Percentiles rank a stretch among this genome's conserved stretches.
phyloP scores from a whole-genome alignment of 306 rosid species.

The Lablab purpureus region DNA sequence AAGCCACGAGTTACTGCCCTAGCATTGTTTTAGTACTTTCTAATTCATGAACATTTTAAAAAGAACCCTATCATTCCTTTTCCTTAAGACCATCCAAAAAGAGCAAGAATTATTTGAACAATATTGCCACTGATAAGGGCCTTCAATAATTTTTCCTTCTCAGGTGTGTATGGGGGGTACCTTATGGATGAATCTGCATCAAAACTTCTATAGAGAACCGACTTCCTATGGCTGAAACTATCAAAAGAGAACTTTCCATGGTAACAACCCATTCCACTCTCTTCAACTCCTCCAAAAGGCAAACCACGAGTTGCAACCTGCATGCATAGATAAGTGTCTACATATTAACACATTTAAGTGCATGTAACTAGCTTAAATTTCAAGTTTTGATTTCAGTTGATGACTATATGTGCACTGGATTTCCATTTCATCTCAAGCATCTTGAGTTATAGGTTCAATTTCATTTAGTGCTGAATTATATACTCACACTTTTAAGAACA shows the following conservation, averaged over 20 bases:
- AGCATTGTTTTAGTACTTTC: conserved; percentile 4
- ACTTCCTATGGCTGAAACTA: conserved; percentile 78
- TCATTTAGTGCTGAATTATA: neutral
- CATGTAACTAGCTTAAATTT: neutral
- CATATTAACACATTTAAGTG: neutral
- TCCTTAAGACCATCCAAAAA: conserved; percentile 64
- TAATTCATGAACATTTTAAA: neutral
- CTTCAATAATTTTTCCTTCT: conserved; percentile 66
- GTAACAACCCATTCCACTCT: conserved; percentile 89
- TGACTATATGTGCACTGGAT: conserved; percentile 1
- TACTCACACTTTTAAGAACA: neutral
- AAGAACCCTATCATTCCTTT: neutral
- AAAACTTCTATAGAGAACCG: conserved; percentile 78
- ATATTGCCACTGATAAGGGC: conserved; percentile 62
- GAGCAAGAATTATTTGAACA: conserved; percentile 50
- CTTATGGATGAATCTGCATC: conserved; percentile 65
- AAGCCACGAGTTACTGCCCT: neutral
- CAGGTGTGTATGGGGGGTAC: conserved; percentile 78
- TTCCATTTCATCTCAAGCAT: neutral
- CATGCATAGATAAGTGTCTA: conserved; percentile 17
- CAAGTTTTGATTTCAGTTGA: neutral
- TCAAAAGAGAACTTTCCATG: conserved; percentile 89
- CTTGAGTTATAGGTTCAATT: neutral
- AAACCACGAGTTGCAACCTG: conserved; percentile 71
- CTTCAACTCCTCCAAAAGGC: conserved; percentile 93